These are phyloP conservation scores for Guillardia theta DNA, from an alignment of 78 protist genomes.

Conservation along the genomic window DNA sequence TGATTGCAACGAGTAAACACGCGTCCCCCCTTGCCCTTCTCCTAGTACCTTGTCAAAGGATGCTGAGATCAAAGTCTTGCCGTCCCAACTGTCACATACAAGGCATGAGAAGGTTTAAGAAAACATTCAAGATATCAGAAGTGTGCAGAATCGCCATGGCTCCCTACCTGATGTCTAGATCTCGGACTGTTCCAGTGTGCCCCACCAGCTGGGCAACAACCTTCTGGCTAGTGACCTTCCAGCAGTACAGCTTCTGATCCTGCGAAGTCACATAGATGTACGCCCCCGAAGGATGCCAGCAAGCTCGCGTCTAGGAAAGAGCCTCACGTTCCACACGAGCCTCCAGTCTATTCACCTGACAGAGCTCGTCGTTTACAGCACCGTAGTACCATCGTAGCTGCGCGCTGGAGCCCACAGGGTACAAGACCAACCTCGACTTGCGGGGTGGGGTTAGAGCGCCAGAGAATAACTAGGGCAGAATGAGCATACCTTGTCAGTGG, in stretches of 20 bases:
- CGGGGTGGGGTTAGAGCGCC: not conserved
- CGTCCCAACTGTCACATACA: not conserved
- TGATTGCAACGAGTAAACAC: no score
- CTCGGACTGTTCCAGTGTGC: not conserved
- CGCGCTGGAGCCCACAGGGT: not conserved
- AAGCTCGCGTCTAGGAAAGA: not conserved
- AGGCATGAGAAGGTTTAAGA: no score
- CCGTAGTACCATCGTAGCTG: not conserved
- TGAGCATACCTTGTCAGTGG: not conserved
- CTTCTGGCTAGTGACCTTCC: not conserved
- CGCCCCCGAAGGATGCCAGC: conserved; percentile 13
- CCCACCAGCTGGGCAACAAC: not conserved
- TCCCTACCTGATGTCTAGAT: no score
- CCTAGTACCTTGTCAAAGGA: not conserved
- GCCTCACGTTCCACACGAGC: no score
- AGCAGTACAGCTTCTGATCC: not conserved
- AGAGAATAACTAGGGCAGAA: not conserved
- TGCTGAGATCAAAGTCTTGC: not conserved
- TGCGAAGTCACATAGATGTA: not conserved
- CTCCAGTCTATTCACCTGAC: no score
- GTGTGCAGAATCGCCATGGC: no score
- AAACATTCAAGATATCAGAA: no score
- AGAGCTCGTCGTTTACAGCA: not conserved
- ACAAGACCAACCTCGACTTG: not conserved
- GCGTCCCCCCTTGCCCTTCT: no score